phyloP scores from a whole-genome alignment of 1,139 yeast genomes.

The Nadsonia starkeyi-henricii region DNA sequence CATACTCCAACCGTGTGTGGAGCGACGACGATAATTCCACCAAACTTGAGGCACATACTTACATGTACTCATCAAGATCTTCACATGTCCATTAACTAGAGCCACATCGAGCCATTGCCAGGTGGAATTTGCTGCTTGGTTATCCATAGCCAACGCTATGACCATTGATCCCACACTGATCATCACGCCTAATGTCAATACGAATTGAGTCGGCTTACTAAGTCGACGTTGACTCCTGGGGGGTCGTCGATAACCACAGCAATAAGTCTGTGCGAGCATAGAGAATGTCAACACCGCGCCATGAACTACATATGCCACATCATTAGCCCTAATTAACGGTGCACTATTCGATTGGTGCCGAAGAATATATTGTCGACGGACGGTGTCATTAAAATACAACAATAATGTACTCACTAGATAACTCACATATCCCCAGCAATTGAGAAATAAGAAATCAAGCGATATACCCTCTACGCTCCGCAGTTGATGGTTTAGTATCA shows the following conservation, averaged over 20 bases:
- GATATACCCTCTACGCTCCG: constrained; percentile 34
- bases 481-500: constrained; percentile 25
- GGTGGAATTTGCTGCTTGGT: constrained; percentile 1
- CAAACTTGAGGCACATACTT: constrained; percentile 50
- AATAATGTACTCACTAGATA: constrained; percentile 29
- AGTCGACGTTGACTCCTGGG: constrained; percentile 19
- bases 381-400: constrained; percentile 25
- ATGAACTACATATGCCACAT: constrained; percentile 31
- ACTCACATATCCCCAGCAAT: constrained; percentile 30
- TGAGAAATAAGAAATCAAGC: constrained; percentile 29
- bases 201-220: constrained; percentile 13
- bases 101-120: constrained; percentile 21
- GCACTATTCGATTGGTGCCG: background rate
- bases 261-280: constrained; percentile 26
- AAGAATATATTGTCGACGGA: constrained; percentile 27
- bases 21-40: constrained; percentile 38
- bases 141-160: constrained; percentile 4
- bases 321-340: constrained; percentile 18
- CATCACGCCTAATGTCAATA: constrained; percentile 11
- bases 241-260: constrained; percentile 21
- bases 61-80: constrained; percentile 40
- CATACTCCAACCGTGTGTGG: constrained; percentile 46
- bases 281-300: constrained; percentile 26
- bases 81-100: constrained; percentile 33
- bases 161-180: constrained; percentile 7